Conservation (phyloP, 1,284 basidiomycete genomes). For the Pseudozyma pruni region DNA sequence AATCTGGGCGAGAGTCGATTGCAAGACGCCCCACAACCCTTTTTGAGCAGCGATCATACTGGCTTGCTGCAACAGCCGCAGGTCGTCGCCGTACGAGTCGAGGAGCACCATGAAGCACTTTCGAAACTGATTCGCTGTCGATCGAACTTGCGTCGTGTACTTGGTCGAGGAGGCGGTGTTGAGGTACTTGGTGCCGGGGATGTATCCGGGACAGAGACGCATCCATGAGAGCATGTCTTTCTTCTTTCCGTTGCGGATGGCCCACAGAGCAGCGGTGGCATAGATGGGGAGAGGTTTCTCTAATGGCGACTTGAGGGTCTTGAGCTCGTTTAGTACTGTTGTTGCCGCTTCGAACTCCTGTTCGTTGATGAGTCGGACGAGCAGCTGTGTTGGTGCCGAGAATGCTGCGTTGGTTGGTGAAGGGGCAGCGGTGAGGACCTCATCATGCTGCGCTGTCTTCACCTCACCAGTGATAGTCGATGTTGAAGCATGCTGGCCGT, state of each 20-base stretch:
- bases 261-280: slow-evolving; percentile 33
- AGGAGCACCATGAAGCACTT: slow-evolving; percentile 33
- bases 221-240: slow-evolving; percentile 43
- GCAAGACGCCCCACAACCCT: slow-evolving; percentile 26
- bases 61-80: slow-evolving; percentile 24
- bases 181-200: slow-evolving; percentile 6
- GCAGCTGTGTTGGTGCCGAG: slow-evolving; percentile 25
- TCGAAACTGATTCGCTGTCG: slow-evolving; percentile 12
- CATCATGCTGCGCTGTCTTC: neutral
- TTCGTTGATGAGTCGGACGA: slow-evolving; percentile 36
- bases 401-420: neutral
- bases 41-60: slow-evolving; percentile 33
- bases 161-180: slow-evolving; percentile 5
- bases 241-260: slow-evolving; percentile 23
- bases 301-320: slow-evolving; percentile 16
- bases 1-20: slow-evolving; percentile 30
- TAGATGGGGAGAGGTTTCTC: slow-evolving; percentile 19
- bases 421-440: neutral
- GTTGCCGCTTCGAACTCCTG: slow-evolving; percentile 35
- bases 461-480: neutral
- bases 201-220: slow-evolving; percentile 36
- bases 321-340: slow-evolving; percentile 33
- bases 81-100: slow-evolving; percentile 31
- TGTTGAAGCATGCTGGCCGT: slow-evolving; percentile 17
- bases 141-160: slow-evolving; percentile 1